Percentiles rank a stretch among this genome's conserved stretches.
Evolutionary conservation across 352 stramenopile genomes (phyloP).

Genomic region (Pythium aphanidermatum): DNA sequence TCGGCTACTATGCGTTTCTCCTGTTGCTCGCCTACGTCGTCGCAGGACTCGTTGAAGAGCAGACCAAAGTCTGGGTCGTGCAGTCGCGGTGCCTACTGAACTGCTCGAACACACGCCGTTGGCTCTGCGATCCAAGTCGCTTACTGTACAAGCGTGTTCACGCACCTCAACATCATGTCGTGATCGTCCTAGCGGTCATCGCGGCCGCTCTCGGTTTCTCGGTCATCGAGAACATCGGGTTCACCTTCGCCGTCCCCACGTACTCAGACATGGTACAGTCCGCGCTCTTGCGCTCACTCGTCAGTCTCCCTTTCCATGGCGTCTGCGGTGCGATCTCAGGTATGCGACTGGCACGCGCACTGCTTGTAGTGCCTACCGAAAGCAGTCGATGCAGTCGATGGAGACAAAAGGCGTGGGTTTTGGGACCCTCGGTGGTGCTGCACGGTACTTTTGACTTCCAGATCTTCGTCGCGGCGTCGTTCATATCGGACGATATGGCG

Average conservation of each 20-base stretch:
- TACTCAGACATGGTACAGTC: slow-evolving; percentile 29
- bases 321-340: slow-evolving; percentile 59
- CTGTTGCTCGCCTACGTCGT: slow-evolving; percentile 47
- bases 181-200: slow-evolving; percentile 51
- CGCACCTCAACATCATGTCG: slow-evolving; percentile 45
- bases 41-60: slow-evolving; percentile 57
- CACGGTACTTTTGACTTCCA: slow-evolving; percentile 62
- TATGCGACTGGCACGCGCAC: slow-evolving; percentile 44
- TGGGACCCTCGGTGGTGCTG: slow-evolving; percentile 41
- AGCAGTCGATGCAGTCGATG: slow-evolving; percentile 10
- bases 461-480: slow-evolving; percentile 39
- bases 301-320: slow-evolving; percentile 53
- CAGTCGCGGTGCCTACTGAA: slow-evolving; percentile 40
- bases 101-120: slow-evolving; percentile 11
- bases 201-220: slow-evolving; percentile 54
- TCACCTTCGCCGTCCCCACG: slow-evolving; percentile 28
- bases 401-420: slow-evolving; percentile 27
- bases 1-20: slow-evolving; percentile 60
- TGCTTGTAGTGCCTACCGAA: slow-evolving; percentile 18
- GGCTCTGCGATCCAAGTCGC: slow-evolving; percentile 43
- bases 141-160: slow-evolving; percentile 36
- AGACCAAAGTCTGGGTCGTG: slow-evolving; percentile 63
- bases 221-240: slow-evolving; percentile 51
- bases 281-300: slow-evolving; percentile 31
- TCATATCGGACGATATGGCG: slow-evolving; percentile 30